These are phyloP conservation scores for Neurospora sp. DNA, from an alignment of 495 filamentous ascomycete species.

Conservation along the genomic window DNA sequence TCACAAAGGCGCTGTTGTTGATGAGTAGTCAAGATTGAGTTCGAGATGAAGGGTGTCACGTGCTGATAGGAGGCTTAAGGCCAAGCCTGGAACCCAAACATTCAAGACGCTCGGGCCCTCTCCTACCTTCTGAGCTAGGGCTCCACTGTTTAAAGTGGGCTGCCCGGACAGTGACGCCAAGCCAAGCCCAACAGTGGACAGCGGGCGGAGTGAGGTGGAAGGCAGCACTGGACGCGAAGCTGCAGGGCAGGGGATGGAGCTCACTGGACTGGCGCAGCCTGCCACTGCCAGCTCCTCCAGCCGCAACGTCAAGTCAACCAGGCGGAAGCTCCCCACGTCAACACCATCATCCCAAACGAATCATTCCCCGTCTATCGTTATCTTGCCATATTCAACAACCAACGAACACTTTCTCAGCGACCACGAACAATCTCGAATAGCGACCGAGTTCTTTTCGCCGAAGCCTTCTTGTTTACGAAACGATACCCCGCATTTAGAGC, in stretches of 20 bases:
- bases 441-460: neutral
- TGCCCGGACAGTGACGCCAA: neutral
- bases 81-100: neutral
- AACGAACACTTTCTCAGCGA: neutral
- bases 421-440: neutral
- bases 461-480: neutral
- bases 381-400: neutral
- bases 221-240: constrained; percentile 34
- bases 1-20: neutral
- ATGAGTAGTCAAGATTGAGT: constrained; percentile 1
- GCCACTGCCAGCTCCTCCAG: constrained; percentile 13
- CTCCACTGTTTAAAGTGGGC: neutral
- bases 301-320: constrained; percentile 16
- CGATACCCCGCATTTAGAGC: neutral
- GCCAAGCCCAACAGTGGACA: neutral
- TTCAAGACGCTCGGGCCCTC: neutral
- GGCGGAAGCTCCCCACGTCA: constrained; percentile 4
- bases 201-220: constrained; percentile 9
- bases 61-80: constrained; percentile 3
- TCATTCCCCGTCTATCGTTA: neutral
- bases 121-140: neutral
- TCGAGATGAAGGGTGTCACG: constrained; percentile 23
- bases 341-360: constrained; percentile 7
- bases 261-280: constrained; percentile 1
- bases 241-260: constrained; percentile 6